These are phyloP conservation scores for Perkinsus olseni DNA, from an alignment of 169 alveolate species.

Conservation along the genomic window DNA sequence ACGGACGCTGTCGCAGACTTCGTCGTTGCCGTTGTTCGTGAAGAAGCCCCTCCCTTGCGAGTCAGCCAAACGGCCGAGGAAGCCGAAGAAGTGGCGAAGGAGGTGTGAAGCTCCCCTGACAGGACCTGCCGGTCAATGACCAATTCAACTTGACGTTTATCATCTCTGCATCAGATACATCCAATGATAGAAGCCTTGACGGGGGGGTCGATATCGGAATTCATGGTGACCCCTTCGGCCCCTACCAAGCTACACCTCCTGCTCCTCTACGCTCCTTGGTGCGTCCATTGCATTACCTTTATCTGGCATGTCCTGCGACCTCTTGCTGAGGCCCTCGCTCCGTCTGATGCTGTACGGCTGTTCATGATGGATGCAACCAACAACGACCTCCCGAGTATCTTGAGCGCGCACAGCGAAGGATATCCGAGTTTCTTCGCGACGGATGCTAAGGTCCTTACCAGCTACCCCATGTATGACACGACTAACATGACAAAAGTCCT, in stretches of 20 bases:
- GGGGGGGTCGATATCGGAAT: neutral
- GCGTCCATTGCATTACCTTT: neutral
- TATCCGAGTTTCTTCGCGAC: neutral
- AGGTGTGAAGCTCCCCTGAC: neutral
- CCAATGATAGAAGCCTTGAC: neutral
- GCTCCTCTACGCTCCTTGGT: neutral
- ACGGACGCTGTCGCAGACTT: neutral
- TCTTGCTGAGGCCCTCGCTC: neutral
- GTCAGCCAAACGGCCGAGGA: neutral
- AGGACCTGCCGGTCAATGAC: too few species aligned
- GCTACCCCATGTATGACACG: neutral
- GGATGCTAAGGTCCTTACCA: neutral
- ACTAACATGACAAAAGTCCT: neutral
- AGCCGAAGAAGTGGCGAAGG: neutral
- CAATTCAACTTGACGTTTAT: too few species aligned
- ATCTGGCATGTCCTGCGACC: neutral
- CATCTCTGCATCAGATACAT: too few species aligned
- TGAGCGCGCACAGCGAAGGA: neutral
- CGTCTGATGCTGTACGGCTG: neutral
- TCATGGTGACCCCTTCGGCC: neutral
- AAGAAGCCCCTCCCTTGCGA: neutral
- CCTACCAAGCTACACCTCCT: neutral
- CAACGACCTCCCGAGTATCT: neutral
- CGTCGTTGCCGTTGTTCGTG: neutral
- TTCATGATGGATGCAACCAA: neutral